Base-by-base conservation (phyloP, 1,284 basidiomycete genomes). In the Thecaphora thlaspeos region DNA sequence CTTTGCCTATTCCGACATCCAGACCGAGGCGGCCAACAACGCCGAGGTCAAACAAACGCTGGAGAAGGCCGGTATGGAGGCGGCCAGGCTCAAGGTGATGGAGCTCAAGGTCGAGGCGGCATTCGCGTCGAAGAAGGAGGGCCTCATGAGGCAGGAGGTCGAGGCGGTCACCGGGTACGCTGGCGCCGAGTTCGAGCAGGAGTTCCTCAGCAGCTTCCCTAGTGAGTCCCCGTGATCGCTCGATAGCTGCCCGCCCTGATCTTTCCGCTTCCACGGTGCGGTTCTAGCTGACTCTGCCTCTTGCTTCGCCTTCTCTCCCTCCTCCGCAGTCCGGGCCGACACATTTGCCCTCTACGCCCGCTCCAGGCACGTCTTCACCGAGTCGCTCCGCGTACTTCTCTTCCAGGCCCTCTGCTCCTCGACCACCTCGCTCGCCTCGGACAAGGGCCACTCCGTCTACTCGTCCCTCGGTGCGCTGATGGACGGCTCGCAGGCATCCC, bases 281-380 rank as follows among this genome's bases (percentile, higher is more conserved):
- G n/a, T n/a, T n/a, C n/a, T n/a, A n/a, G n/a, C n/a, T n/a, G n/a
- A n/a, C 48, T 44, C 34, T 19, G 14, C 21, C 23, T 46, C 21
- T 14, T 23, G 2, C 26, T 24, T 41, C 36, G 30, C 46, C 38
- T 46, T 14, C 32, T 4, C 32, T 34, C 10, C 32, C 32, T 34
- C 32, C 32, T 34, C 32, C 15, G 15, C 32, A 34, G 32, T 77
- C 43, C 70, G 68, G 7, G 69, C 72, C 15, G 66, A 72, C 4
- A 42, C 34, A 9, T 77, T 77, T 38, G 51, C 54, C 39, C 55
- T 74, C 15, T 64, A 70, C 42, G 55, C 48, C 21, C 57, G 75
- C 4, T 63, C 70, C 12, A 60, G 55, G 44, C 75, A 77, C 52
- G 75, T 76, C 26, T 71, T 72, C 46, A 59, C 65, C 22, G 75